phyloP scores from a whole-genome alignment of 805 yeast species.

The Yueomyces sinensis region DNA sequence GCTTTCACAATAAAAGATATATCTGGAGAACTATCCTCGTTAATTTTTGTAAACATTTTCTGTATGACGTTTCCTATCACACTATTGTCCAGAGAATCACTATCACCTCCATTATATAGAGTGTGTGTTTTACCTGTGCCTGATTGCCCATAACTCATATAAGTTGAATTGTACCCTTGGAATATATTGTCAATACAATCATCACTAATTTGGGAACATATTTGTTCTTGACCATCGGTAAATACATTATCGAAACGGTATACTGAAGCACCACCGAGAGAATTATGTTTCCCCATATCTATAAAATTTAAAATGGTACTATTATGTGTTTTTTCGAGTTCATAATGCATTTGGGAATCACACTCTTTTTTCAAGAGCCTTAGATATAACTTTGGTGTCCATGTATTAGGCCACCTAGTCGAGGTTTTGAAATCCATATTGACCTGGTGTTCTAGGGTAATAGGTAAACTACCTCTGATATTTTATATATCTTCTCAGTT shows the following conservation, averaged over 20 bases:
- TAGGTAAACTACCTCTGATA: too few relatives aligned
- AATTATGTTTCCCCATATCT: background rate
- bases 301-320: background rate
- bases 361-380: background rate
- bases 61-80: background rate
- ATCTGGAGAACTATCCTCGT: slow-evolving; percentile 13
- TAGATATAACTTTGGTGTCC: background rate
- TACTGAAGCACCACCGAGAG: background rate
- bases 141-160: slow-evolving; percentile 69
- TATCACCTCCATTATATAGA: slow-evolving; percentile 44
- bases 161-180: slow-evolving; percentile 65
- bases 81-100: slow-evolving; percentile 7
- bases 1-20: slow-evolving; percentile 54
- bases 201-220: background rate
- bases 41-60: background rate
- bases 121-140: slow-evolving; percentile 69
- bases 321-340: background rate
- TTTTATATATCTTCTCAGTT: too few relatives aligned
- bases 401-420: background rate
- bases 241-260: background rate
- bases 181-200: slow-evolving; percentile 4
- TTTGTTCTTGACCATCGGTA: background rate
- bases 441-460: too few relatives aligned
- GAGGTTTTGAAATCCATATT: background rate
- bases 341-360: background rate